Conservation (phyloP, 345 rosid genomes). For the Brassica rapa region DNA sequence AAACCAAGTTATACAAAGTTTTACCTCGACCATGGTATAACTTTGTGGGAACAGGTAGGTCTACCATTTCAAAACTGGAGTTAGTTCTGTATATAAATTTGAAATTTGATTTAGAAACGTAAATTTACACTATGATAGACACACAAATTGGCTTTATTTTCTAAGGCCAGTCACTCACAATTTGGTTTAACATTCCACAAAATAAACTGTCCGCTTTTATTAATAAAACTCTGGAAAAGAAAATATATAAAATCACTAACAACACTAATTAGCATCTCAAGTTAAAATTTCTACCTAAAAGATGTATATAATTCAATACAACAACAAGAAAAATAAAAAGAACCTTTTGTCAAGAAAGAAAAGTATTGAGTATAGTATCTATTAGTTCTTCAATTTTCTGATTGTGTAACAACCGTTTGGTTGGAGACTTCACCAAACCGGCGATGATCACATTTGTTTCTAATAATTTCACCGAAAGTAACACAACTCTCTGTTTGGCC, state of each 20-base stretch:
- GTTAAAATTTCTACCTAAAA: conserved; percentile 7
- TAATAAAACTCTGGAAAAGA: neutral
- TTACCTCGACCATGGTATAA: too few species aligned
- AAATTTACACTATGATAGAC: neutral
- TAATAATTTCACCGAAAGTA: conserved; percentile 52
- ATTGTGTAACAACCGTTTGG: conserved; percentile 17
- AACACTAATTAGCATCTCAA: conserved; percentile 24
- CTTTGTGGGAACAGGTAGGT: neutral
- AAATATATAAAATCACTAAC: neutral
- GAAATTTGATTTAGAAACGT: neutral
- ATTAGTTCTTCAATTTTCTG: conserved; percentile 5
- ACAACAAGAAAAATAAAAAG: conserved; percentile 22
- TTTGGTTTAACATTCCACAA: neutral
- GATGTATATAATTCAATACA: conserved; percentile 25
- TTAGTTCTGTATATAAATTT: neutral
- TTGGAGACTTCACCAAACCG: conserved; percentile 44
- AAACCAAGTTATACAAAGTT: too few species aligned
- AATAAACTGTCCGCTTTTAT: neutral
- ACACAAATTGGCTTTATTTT: neutral
- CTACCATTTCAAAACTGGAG: neutral
- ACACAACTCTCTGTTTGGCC: conserved; percentile 58
- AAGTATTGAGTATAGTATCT: neutral
- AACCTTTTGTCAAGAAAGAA: conserved; percentile 11
- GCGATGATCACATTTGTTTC: conserved; percentile 29
- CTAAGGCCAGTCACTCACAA: neutral